Evolutionary conservation across 2,329 filamentous ascomycete genomes (phyloP), one percentile per base, ranked within the genome.

Genomic region (Cladosporium sp.): DNA sequence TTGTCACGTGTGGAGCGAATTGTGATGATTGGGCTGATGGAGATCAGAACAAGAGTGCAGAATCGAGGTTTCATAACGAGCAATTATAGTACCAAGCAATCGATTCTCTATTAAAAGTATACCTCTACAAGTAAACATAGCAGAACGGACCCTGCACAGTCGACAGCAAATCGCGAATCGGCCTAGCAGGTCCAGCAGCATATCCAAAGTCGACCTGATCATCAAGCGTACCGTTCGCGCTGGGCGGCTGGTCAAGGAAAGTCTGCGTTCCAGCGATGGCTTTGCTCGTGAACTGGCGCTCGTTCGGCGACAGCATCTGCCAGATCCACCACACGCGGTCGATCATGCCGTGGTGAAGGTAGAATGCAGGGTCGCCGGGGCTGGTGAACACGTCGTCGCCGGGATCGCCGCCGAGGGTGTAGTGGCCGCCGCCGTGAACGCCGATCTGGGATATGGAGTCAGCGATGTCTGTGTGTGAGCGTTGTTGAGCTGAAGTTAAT

Each of bases 281-380:
- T 11, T 58, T 65, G 38, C 15, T 26, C 2, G 57, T 30, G 21
- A 32, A 59, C 10, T 65, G 62, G 15, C 62, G 62, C 30, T 65
- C 55, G 6, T 74, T 5, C 78, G 80, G 2, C 75, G 80, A 2
- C 72, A 76, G 38, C 52, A 49, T 58, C 28, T 65, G 62, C 62
- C 49, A 82, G 72, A 15, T 79, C 81, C 78, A 81, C 73, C 77
- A 84, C 1, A 78, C 70, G 0, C 81, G 73, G 68, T 84, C 82
- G 21, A 83, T 79, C 75, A 78, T 78, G 4, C 75, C 76, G 62
- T 83, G 81, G 66, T 83, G 81, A 30, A 80, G 75, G 69, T 76
- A 84, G 73, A 83, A 83, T 7, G 72, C 73, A 1, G 80, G 80
- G 47, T 84, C 81, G 4, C 76, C 79, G 0, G 82, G 80, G 15